Conservation (phyloP, 2,329 filamentous ascomycete genomes). For the Fusarium brevicatenulatum region DNA sequence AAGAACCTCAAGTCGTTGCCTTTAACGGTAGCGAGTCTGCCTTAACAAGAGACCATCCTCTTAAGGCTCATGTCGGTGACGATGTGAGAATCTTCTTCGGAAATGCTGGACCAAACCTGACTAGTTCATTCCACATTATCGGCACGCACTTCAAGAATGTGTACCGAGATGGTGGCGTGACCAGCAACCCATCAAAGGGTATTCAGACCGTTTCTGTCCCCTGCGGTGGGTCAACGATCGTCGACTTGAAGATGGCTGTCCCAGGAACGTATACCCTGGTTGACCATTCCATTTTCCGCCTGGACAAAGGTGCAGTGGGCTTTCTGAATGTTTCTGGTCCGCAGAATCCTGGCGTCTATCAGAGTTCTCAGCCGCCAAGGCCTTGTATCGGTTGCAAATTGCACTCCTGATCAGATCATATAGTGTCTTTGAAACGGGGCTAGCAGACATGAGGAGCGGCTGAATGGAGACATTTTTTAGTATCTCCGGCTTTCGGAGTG, state of each 20-base stretch:
- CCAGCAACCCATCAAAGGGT: neutral
- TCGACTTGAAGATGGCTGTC: conserved; percentile 24
- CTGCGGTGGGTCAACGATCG: conserved; percentile 16
- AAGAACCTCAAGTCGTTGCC: neutral
- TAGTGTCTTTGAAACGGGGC: neutral
- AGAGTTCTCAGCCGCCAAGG: neutral
- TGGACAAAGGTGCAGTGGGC: conserved; percentile 24
- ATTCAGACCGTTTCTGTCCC: conserved; percentile 23
- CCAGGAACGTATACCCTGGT: conserved; percentile 22
- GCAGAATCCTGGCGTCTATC: neutral
- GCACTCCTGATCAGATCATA: neutral
- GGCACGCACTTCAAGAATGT: conserved; percentile 22
- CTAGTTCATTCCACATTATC: conserved; percentile 25
- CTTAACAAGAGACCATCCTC: conserved; percentile 15
- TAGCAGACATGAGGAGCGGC: neutral
- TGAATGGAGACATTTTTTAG: neutral
- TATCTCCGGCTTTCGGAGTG: neutral
- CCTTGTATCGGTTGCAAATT: conserved; percentile 1
- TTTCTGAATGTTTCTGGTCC: neutral
- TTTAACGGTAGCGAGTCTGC: conserved; percentile 22
- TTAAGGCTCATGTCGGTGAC: conserved; percentile 19
- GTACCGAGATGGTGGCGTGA: conserved; percentile 17
- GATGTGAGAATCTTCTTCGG: conserved; percentile 21
- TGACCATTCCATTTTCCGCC: conserved; percentile 21
- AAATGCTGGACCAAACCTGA: conserved; percentile 23